A percentile compares a stretch with the other conserved stretches of the same genome.
phyloP scores from a whole-genome alignment of 2,329 filamentous ascomycete genomes.

The Cryphonectria naterciae region DNA sequence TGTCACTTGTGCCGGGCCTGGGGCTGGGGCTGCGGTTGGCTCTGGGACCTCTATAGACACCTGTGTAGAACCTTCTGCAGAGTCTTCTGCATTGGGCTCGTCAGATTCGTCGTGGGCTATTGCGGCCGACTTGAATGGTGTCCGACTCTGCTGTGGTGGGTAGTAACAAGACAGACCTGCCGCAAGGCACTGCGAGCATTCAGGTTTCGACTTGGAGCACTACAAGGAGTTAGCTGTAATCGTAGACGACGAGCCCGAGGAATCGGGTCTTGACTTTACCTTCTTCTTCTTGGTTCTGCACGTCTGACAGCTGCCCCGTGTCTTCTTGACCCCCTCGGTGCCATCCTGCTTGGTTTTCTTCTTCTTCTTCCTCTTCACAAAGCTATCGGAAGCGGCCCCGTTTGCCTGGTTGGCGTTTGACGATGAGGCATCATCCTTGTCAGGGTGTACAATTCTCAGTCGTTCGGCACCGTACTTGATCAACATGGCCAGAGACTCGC shows the following conservation, averaged over 20 bases:
- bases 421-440: constrained; percentile 38
- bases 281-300: constrained; percentile 38
- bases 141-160: constrained; percentile 20
- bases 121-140: constrained; percentile 12
- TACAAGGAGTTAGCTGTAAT: constrained; percentile 6
- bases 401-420: constrained; percentile 29
- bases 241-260: neutral
- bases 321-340: constrained; percentile 34
- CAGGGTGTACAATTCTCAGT: constrained; percentile 60
- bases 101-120: constrained; percentile 13
- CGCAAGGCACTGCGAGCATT: constrained; percentile 37
- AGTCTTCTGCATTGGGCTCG: neutral
- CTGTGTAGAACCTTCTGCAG: neutral
- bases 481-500: constrained; percentile 59
- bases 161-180: constrained; percentile 29
- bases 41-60: too few relatives aligned
- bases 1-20: constrained; percentile 5
- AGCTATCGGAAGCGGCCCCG: constrained; percentile 30
- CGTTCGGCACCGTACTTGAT: constrained; percentile 61
- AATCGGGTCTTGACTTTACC: constrained; percentile 30
- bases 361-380: constrained; percentile 36
- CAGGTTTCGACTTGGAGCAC: constrained; percentile 43
- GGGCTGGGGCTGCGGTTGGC: neutral
- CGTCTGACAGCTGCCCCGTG: constrained; percentile 40
- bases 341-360: constrained; percentile 37